phyloP scores from a whole-genome alignment of 257 asterid genomes.

The Marsdenia floribunda region DNA sequence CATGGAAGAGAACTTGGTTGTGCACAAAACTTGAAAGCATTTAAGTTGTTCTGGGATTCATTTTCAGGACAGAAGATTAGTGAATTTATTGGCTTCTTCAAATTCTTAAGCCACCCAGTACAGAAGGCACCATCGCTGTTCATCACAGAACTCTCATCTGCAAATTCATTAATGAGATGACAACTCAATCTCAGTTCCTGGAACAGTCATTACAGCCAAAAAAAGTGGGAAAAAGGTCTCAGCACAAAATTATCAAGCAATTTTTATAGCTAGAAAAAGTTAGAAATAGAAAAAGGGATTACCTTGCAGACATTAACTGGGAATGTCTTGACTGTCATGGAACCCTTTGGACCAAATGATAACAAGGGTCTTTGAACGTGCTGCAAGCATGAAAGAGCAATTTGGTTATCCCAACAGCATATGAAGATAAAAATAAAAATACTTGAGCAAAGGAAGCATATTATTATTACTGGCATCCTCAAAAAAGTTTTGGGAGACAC shows the following conservation, averaged over 20 bases:
- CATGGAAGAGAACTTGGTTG: constrained; percentile 80
- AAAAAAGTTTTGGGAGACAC: not conserved
- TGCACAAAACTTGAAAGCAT: constrained; percentile 53
- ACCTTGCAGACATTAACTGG: constrained; percentile 92
- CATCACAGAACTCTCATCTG: constrained; percentile 65
- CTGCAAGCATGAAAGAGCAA: constrained; percentile 40
- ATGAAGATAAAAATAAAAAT: not conserved
- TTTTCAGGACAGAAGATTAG: constrained; percentile 60
- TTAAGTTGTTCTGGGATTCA: constrained; percentile 31
- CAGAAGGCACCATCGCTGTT: constrained; percentile 73
- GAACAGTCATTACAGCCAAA: constrained; percentile 19
- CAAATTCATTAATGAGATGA: constrained; percentile 65
- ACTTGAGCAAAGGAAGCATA: not conserved
- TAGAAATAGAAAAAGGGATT: constrained; percentile 11
- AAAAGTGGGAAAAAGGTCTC: constrained; percentile 10
- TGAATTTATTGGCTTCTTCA: constrained; percentile 59
- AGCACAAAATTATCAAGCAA: constrained; percentile 6
- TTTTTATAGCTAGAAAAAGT: constrained; percentile 12
- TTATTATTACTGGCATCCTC: not conserved
- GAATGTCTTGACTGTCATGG: constrained; percentile 67
- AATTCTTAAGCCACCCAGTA: constrained; percentile 68
- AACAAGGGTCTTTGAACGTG: constrained; percentile 90
- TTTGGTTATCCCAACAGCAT: constrained; percentile 16
- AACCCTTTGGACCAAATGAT: constrained; percentile 91
- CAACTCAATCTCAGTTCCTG: constrained; percentile 84